Base-by-base conservation (phyloP, 306 rosid genomes). In the Purshia tridentata region DNA sequence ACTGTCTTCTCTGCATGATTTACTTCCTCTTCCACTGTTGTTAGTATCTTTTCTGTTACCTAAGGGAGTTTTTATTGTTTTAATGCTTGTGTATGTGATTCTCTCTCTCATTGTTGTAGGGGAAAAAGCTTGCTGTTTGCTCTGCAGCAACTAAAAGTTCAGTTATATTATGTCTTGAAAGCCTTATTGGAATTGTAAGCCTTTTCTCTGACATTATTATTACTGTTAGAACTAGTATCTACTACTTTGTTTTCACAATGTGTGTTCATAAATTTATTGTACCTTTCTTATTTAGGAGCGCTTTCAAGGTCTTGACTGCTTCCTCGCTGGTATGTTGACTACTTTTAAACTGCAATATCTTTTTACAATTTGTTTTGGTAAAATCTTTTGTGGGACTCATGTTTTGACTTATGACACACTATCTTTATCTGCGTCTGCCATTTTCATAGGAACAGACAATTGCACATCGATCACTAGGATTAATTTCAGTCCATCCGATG, bases 91-190 rank as follows among this genome's bases (percentile, higher is more conserved):
- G 50, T 48, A 61, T 57, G 51, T 74, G 37, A 51, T 70, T 9
- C 48, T 45, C 19, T 63, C 14, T 69, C 55, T 64, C 72, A 52
- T 53, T 83, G 61, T 76, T 80, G 68, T 67, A 94, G 98, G 97
- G 98, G 40, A 91, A 78, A 81, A 84, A 81, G 77, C 88, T 94
- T 35, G 96, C 95, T 37, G 96, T 94, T 81, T 94, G 98, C 78
- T 94, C 98, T 59, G 98, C 98, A 56, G 98, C 98, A 9, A 94
- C 98, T 76, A 94, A 91, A 79, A 94, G 97, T 77, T 94, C 98
- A 58, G 98, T 94, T 66, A 79, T 94, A 65, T 81, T 94, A 5
- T 91, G 95, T 78, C 96, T 94, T 70, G 96, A 94, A 86, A 89
- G 86, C 79, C 90, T 94, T 41, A 86, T 91, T 39, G 98, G 98